Percentiles rank a stretch among this genome's conserved stretches.
Evolutionary conservation across 2,329 filamentous ascomycete species (phyloP).

Genomic region (Thyridium curvatum): DNA sequence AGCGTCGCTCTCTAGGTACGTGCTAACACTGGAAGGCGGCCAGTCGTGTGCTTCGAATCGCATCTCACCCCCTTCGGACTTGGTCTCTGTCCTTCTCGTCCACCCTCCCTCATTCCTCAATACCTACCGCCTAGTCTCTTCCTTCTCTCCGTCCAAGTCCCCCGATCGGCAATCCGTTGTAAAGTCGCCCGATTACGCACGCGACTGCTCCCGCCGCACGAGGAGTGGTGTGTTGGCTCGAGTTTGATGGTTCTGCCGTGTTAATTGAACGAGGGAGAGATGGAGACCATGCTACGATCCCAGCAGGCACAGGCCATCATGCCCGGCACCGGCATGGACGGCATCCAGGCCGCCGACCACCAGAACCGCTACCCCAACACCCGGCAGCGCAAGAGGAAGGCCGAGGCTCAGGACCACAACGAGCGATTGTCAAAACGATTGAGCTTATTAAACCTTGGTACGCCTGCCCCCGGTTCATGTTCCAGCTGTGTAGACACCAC

Average conservation of each 20-base stretch:
- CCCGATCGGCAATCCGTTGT: neutral
- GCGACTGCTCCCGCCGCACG: neutral
- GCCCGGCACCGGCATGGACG: neutral
- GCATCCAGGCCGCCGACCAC: slow-evolving; percentile 5
- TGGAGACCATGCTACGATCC: neutral
- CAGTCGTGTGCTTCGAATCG: too few species aligned
- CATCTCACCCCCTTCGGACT: too few species aligned
- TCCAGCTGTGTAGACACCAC: too few species aligned
- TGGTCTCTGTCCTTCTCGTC: too few species aligned
- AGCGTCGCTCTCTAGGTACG: too few species aligned
- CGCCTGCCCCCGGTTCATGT: slow-evolving; percentile 12
- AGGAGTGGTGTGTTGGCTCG: neutral
- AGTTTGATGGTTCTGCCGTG: slow-evolving; percentile 2
- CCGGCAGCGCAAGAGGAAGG: slow-evolving; percentile 47
- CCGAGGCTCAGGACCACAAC: slow-evolving; percentile 42
- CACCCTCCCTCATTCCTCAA: too few species aligned
- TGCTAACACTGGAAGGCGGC: too few species aligned
- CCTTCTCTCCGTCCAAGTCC: too few species aligned
- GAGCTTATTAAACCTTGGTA: slow-evolving; percentile 77
- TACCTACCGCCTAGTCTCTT: too few species aligned
- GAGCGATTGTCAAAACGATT: slow-evolving; percentile 81
- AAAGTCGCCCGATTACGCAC: neutral
- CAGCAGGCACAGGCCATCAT: neutral
- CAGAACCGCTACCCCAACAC: slow-evolving; percentile 11
- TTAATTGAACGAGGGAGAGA: slow-evolving; percentile 1